A percentile compares a stretch with the other conserved stretches of the same genome.
phyloP scores from a whole-genome alignment of 164 flowering plant genomes.

The Cinnamomum chago region DNA sequence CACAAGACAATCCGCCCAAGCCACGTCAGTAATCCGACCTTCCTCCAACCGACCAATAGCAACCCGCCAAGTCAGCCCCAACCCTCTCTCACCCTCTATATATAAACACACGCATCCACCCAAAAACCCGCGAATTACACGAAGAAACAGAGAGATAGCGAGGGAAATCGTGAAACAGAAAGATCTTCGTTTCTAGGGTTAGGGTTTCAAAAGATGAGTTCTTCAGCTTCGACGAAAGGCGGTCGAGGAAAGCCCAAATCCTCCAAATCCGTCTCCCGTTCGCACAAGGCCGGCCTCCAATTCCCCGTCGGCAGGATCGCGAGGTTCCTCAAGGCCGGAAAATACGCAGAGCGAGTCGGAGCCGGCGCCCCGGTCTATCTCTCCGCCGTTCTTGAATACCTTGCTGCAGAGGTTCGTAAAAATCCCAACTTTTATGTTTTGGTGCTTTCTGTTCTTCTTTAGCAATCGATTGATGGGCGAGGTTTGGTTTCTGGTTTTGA shows the following conservation, averaged over 20 bases:
- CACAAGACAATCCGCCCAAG: neutral
- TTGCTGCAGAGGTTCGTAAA: conserved; percentile 50
- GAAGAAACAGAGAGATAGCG: too few species aligned
- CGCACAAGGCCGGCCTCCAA: conserved; percentile 59
- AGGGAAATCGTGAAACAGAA: neutral
- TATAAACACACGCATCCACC: too few species aligned
- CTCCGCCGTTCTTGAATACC: conserved; percentile 61
- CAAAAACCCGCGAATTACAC: too few species aligned
- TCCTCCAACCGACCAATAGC: neutral
- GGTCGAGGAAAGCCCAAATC: conserved; percentile 57
- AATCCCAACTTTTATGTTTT: neutral
- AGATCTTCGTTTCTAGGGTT: neutral
- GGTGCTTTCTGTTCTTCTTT: neutral
- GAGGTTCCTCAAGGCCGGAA: conserved; percentile 57
- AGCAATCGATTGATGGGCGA: neutral
- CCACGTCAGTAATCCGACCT: neutral
- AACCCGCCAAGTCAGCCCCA: too few species aligned
- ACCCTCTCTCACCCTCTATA: too few species aligned
- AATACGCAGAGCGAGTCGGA: conserved; percentile 60
- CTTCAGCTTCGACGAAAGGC: conserved; percentile 30
- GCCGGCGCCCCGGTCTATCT: conserved; percentile 66
- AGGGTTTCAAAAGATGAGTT: conserved; percentile 23
- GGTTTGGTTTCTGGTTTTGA: neutral
- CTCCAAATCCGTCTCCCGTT: conserved; percentile 48
- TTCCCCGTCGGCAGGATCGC: conserved; percentile 74